Conservation (phyloP, 2,329 filamentous ascomycete species). For the Trichoderma brevicompactum region DNA sequence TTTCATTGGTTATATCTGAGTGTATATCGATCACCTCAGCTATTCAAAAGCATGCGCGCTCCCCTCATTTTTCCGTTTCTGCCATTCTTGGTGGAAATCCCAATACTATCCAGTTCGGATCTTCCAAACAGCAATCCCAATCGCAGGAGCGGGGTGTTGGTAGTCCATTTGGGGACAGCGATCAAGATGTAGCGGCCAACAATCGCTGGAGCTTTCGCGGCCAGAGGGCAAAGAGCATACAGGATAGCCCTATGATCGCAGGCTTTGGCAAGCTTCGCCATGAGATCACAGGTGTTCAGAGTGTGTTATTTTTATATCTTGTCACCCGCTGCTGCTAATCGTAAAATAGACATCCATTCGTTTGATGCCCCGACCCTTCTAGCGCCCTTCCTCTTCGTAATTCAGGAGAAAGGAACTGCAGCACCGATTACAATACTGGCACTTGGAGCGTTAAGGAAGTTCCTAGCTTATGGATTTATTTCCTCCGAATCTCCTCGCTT, state of each 20-base stretch:
- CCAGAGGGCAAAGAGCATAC: conserved; percentile 95
- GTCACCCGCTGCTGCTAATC: conserved; percentile 28
- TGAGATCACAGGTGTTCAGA: conserved; percentile 84
- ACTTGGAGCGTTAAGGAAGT: conserved; percentile 91
- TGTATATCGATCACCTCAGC: conserved; percentile 98
- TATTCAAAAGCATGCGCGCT: conserved; percentile 96
- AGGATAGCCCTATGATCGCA: conserved; percentile 95
- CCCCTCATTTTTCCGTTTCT: conserved; percentile 93
- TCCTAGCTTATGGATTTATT: conserved; percentile 93
- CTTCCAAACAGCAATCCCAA: conserved; percentile 49
- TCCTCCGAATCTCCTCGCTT: conserved; percentile 83
- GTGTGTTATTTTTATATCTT: conserved; percentile 48
- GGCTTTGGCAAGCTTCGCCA: conserved; percentile 89
- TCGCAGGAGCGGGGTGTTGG: conserved; percentile 48
- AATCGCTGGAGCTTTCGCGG: conserved; percentile 93
- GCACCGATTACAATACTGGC: conserved; percentile 95
- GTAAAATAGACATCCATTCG: conserved; percentile 70
- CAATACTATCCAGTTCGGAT: conserved; percentile 59
- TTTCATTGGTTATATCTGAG: conserved; percentile 95
- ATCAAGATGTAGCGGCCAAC: conserved; percentile 61
- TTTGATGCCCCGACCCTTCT: conserved; percentile 91
- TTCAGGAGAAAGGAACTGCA: conserved; percentile 93
- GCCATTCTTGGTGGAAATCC: conserved; percentile 85
- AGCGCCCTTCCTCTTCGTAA: conserved; percentile 93
- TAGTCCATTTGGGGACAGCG: conserved; percentile 41